A percentile compares a stretch with the other conserved stretches of the same genome.
Evolutionary conservation across 441 rosid genomes (phyloP).

Genomic region (Pelargonium australe): DNA sequence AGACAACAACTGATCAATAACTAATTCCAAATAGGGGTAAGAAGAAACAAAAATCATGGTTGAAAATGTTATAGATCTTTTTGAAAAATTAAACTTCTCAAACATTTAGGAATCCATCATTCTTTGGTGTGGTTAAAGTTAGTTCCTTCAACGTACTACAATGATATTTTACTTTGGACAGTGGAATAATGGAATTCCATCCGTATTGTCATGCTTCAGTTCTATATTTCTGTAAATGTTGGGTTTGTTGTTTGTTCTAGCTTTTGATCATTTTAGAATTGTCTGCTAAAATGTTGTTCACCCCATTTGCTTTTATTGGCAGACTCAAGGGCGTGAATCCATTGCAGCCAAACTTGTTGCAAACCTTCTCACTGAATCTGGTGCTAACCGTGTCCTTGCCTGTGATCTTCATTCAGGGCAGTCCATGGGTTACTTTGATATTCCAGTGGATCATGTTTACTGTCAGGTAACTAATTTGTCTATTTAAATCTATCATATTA

Average conservation of each 20-base stretch:
- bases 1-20: background rate
- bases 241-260: background rate
- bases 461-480: constrained; percentile 37
- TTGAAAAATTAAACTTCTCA: background rate
- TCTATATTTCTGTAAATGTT: background rate
- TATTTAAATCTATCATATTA: background rate
- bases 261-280: background rate
- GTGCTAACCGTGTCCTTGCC: constrained; percentile 67
- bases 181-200: background rate
- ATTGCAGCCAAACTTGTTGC: constrained; percentile 76
- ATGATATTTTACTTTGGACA: background rate
- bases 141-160: background rate
- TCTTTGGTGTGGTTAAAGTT: background rate
- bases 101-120: background rate
- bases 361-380: constrained; percentile 66
- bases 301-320: constrained; percentile 12
- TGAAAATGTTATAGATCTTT: constrained; percentile 1
- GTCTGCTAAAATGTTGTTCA: constrained; percentile 5
- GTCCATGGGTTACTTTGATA: constrained; percentile 76
- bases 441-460: constrained; percentile 66
- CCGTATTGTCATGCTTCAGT: background rate
- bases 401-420: constrained; percentile 71
- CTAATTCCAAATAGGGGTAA: background rate
- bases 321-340: constrained; percentile 77
- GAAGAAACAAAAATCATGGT: background rate